A percentile compares a stretch with the other conserved stretches of the same genome.
phyloP scores from a whole-genome alignment of 2,329 filamentous ascomycete species.

The Thielaviopsis cerberus region DNA sequence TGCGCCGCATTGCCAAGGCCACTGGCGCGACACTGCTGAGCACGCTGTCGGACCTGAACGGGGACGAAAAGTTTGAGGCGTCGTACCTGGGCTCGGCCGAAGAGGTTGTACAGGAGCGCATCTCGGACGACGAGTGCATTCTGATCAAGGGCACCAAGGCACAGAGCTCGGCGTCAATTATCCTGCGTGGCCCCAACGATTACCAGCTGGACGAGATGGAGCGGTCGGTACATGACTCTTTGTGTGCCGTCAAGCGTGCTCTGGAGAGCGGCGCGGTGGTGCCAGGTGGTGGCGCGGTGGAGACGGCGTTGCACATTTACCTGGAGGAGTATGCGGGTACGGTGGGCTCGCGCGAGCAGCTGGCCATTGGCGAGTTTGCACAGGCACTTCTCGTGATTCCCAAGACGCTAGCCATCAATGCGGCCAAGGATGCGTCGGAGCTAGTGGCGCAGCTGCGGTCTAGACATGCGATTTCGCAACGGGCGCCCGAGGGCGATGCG shows the following conservation, averaged over 20 bases:
- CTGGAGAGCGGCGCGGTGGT: conserved; percentile 94
- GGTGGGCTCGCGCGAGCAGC: conserved; percentile 87
- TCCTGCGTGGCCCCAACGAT: conserved; percentile 88
- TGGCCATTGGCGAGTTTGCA: conserved; percentile 94
- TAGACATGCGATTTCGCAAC: conserved; percentile 83
- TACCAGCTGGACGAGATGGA: conserved; percentile 98
- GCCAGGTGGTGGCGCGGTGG: conserved; percentile 85
- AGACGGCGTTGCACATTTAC: conserved; percentile 98
- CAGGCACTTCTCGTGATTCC: conserved; percentile 86
- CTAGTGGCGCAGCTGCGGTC: conserved; percentile 89
- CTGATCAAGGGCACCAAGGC: conserved; percentile 89
- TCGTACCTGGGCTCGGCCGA: conserved; percentile 81
- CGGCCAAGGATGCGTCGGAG: conserved; percentile 88
- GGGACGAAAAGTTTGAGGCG: conserved; percentile 87
- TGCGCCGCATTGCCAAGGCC: conserved; percentile 86
- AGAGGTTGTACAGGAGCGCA: conserved; percentile 93
- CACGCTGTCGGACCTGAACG: conserved; percentile 88
- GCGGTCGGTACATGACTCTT: conserved; percentile 87
- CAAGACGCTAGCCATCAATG: conserved; percentile 92
- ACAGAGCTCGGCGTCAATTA: conserved; percentile 84
- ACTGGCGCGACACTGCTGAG: conserved; percentile 85
- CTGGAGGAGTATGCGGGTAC: conserved; percentile 96
- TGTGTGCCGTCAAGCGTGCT: conserved; percentile 92
- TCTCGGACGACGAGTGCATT: conserved; percentile 97
- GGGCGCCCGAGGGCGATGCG: conserved; percentile 67